phyloP scores from a whole-genome alignment of 176 grass and related monocot genomes.

The Echinochloa phyllopogon region DNA sequence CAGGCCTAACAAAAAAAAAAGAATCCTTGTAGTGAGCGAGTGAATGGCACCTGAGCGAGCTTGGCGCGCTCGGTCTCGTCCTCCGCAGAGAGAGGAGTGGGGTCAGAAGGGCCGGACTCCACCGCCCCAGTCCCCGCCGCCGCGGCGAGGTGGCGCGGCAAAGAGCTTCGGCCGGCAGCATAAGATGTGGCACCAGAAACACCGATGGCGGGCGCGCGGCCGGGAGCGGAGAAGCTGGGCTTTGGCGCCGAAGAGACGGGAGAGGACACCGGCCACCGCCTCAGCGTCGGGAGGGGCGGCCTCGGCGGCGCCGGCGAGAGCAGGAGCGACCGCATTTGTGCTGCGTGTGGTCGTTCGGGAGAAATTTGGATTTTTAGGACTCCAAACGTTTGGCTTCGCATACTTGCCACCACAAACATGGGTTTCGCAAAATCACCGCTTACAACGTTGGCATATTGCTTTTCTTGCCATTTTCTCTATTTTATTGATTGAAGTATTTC shows the following conservation, averaged over 20 bases:
- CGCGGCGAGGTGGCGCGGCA: conserved; percentile 25
- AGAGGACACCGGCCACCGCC: background rate
- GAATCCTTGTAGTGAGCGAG: background rate
- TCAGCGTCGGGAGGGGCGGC: conserved; percentile 27
- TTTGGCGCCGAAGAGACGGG: background rate
- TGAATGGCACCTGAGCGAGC: conserved; percentile 68
- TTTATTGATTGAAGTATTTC: too few relatives aligned
- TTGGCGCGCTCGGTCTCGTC: conserved; percentile 62
- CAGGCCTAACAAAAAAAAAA: too few relatives aligned
- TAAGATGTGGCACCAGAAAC: background rate
- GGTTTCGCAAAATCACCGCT: too few relatives aligned
- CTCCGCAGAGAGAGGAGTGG: conserved; percentile 20
- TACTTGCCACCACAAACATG: too few relatives aligned
- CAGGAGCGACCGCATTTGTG: conserved; percentile 59
- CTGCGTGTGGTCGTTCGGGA: background rate
- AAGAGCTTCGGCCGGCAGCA: background rate
- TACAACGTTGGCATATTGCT: too few relatives aligned
- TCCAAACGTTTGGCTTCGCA: too few relatives aligned
- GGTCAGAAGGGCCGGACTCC: conserved; percentile 15
- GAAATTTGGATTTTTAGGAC: too few relatives aligned
- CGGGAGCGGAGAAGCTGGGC: background rate
- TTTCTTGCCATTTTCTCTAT: too few relatives aligned
- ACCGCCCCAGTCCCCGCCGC: background rate
- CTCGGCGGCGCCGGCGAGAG: conserved; percentile 35
- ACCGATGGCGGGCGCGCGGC: background rate